phyloP scores from a whole-genome alignment of 805 yeast genomes.

The Kuraishia piskuri region DNA sequence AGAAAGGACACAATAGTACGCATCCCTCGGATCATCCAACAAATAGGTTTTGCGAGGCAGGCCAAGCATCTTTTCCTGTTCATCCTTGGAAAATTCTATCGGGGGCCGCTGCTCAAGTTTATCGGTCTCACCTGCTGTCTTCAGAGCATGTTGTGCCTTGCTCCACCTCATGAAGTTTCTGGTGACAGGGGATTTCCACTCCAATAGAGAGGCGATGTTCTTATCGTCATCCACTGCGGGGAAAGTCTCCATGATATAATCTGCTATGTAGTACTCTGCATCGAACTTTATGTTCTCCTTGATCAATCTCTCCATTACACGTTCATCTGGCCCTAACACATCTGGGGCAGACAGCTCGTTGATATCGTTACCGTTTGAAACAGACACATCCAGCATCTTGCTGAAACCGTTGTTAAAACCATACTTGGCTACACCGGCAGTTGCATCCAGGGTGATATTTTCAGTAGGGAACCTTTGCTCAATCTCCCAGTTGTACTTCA shows the following conservation, averaged over 20 bases:
- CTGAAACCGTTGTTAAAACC: conserved; percentile 75
- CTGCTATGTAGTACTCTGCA: conserved; percentile 83
- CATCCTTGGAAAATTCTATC: conserved; percentile 48
- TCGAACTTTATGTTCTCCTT: conserved; percentile 75
- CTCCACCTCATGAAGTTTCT: conserved; percentile 39
- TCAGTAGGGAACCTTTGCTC: conserved; percentile 42
- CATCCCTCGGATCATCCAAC: conserved; percentile 43
- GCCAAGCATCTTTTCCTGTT: conserved; percentile 57
- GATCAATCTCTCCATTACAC: conserved; percentile 58
- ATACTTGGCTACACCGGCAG: conserved; percentile 35
- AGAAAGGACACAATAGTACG: conserved; percentile 56
- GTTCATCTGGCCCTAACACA: conserved; percentile 41
- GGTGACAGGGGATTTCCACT: conserved; percentile 44
- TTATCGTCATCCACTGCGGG: conserved; percentile 43
- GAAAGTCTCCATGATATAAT: conserved; percentile 43
- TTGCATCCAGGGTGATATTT: conserved; percentile 7
- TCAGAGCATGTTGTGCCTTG: conserved; percentile 22
- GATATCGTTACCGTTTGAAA: conserved; percentile 81
- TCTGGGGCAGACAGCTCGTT: conserved; percentile 86
- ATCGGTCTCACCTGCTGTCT: conserved; percentile 13
- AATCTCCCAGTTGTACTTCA: conserved; percentile 79
- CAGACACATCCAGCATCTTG: conserved; percentile 53
- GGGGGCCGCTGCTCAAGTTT: conserved; percentile 22
- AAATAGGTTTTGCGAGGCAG: conserved; percentile 59
- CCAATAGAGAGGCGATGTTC: conserved; percentile 33